phyloP scores from a whole-genome alignment of 371 early-diverging fungal species.

The Syncephalastrum monosporum region DNA sequence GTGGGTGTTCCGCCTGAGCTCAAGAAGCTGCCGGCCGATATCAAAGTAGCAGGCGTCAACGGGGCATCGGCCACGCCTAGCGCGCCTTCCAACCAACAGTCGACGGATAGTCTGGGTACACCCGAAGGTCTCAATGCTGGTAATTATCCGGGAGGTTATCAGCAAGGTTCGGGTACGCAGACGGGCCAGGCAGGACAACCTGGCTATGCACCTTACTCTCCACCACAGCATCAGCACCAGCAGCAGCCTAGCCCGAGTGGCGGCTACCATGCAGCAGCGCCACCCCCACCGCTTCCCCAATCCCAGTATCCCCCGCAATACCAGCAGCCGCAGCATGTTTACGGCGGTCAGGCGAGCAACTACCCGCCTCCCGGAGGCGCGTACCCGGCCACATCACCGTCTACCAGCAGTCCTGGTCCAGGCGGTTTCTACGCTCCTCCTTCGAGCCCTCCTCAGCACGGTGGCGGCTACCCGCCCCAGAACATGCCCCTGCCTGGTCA shows the following conservation, averaged over 20 bases:
- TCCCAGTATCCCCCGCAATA: too few relatives aligned
- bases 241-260: neutral
- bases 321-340: too few relatives aligned
- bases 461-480: too few relatives aligned
- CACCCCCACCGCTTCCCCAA: slow-evolving; percentile 4
- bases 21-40: slow-evolving; percentile 35
- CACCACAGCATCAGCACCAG: neutral
- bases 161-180: slow-evolving; percentile 5
- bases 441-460: too few relatives aligned
- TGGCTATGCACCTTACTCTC: slow-evolving; percentile 1
- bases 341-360: too few relatives aligned
- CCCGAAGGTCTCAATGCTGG: slow-evolving; percentile 2
- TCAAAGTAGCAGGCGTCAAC: slow-evolving; percentile 36
- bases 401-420: too few relatives aligned
- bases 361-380: too few relatives aligned
- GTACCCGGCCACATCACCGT: too few relatives aligned
- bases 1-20: slow-evolving; percentile 43
- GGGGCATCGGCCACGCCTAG: slow-evolving; percentile 15
- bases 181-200: slow-evolving; percentile 1
- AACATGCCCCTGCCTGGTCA: too few relatives aligned
- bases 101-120: neutral
- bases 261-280: neutral
- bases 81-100: slow-evolving; percentile 1
- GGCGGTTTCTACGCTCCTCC: too few relatives aligned
- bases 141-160: slow-evolving; percentile 1